These are phyloP conservation scores for Rubroboletus satanas DNA, from an alignment of 768 basidiomycete genomes.

Conservation along the genomic window DNA sequence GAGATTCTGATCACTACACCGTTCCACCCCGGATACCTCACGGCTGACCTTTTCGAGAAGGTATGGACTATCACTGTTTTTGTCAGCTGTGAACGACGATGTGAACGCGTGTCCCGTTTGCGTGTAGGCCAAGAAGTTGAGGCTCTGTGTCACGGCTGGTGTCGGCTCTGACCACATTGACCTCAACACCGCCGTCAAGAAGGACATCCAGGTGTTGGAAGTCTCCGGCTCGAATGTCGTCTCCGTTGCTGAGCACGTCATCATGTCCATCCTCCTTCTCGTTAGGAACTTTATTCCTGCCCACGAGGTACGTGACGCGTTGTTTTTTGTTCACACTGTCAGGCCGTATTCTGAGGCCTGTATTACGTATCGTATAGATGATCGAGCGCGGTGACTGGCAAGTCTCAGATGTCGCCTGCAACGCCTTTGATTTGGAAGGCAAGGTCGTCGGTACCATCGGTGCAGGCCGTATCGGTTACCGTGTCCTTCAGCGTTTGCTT, in stretches of 20 bases:
- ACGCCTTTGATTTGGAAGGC: slow-evolving; percentile 84
- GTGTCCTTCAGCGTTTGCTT: slow-evolving; percentile 72
- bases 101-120: neutral
- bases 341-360: neutral
- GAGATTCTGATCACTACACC: slow-evolving; percentile 81
- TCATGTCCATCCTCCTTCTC: slow-evolving; percentile 87
- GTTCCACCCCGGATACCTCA: slow-evolving; percentile 85
- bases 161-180: slow-evolving; percentile 91
- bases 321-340: neutral
- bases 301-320: slow-evolving; percentile 56
- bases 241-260: slow-evolving; percentile 87
- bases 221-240: slow-evolving; percentile 89
- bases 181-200: slow-evolving; percentile 80
- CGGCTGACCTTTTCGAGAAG: slow-evolving; percentile 66
- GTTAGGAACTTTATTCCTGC: slow-evolving; percentile 88
- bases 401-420: slow-evolving; percentile 77
- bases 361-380: slow-evolving; percentile 44
- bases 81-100: neutral
- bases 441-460: slow-evolving; percentile 93
- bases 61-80: slow-evolving; percentile 29
- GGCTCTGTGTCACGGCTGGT: slow-evolving; percentile 86
- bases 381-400: slow-evolving; percentile 84
- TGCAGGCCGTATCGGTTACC: slow-evolving; percentile 79
- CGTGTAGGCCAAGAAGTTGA: slow-evolving; percentile 80
- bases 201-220: slow-evolving; percentile 76